Evolutionary conservation across 345 rosid species (phyloP).

Genomic region (Cochlearia excelsa): DNA sequence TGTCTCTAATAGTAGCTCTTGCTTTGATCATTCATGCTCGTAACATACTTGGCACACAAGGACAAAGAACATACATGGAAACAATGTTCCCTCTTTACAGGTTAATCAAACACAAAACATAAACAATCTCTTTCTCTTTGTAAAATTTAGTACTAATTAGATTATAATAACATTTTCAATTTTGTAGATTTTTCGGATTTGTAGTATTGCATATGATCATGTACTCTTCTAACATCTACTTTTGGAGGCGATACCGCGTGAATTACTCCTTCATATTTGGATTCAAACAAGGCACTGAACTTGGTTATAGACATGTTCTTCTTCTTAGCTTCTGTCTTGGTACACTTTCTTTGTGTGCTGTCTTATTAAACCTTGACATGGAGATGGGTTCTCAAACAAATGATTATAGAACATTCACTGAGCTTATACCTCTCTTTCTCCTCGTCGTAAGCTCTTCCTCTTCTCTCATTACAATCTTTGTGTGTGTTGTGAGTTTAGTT

Average conservation of each 20-base stretch:
- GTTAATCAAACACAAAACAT: constrained; percentile 19
- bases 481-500: neutral
- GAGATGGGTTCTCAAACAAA: constrained; percentile 63
- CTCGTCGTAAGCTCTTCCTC: constrained; percentile 44
- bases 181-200: constrained; percentile 58
- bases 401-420: constrained; percentile 48
- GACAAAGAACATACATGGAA: constrained; percentile 53
- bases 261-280: constrained; percentile 72
- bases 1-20: constrained; percentile 58
- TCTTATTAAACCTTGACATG: constrained; percentile 72
- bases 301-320: constrained; percentile 61
- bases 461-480: constrained; percentile 3
- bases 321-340: constrained; percentile 56
- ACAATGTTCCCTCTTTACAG: constrained; percentile 74
- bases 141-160: constrained; percentile 1
- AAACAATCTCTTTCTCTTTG: neutral
- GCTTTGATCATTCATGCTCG: constrained; percentile 47
- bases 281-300: constrained; percentile 67
- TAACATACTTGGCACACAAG: constrained; percentile 42
- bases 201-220: constrained; percentile 57
- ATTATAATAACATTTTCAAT: constrained; percentile 31
- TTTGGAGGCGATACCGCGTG: constrained; percentile 67
- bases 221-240: constrained; percentile 58
- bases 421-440: constrained; percentile 56
- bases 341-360: constrained; percentile 48